Base-by-base conservation (phyloP, 2,329 filamentous ascomycete species). In the Aspergillus sp. region DNA sequence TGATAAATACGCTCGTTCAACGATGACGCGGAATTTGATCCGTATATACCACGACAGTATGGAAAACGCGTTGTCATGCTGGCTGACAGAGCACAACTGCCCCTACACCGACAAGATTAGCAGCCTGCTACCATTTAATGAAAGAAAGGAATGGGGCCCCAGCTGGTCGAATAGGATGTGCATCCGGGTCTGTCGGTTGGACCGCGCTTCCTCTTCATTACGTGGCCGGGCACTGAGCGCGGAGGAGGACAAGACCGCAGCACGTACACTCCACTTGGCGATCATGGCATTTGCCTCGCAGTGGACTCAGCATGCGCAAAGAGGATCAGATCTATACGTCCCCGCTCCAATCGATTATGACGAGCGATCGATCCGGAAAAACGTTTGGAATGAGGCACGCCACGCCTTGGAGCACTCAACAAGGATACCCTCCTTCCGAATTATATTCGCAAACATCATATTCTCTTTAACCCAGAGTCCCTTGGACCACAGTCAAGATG, bases 21-120 rank as follows among this genome's bases (percentile, higher is more conserved):
- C 52, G 17, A 54, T 54, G 44, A 48, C 52, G 2, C 15, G 17
- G 1, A 54, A 54, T 15, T 24, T 54, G 12, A 48, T 54, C 9
- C 52, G 52, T 2, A 54, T 54, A 13, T 54, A 54, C 24, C 52
- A 54, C 52, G 52, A 54, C 22, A 54, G 52, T 32, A 54, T 54
- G 52, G 52, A 54, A 36, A 54, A 54, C 20, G 52, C 52, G 17
- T 17, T 54, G n/a, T 54, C 52, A 4, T 54, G 52, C 34, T 54
- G 52, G 52, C 15, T 54, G 22, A 54, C 52, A 6, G 52, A 54
- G 34, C 52, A 48, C 24, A 54, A 54, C 22, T 54, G 52, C 18
- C 52, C 52, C 8, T 54, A 54, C 34, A 26, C 43, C n/a, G 44
- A 54, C 20, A 22, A 26, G 3, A 18, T 48, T 6, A 54, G 22